These are phyloP conservation scores for Eucalyptus melliodora DNA, from an alignment of 345 rosid species.

Conservation along the genomic window DNA sequence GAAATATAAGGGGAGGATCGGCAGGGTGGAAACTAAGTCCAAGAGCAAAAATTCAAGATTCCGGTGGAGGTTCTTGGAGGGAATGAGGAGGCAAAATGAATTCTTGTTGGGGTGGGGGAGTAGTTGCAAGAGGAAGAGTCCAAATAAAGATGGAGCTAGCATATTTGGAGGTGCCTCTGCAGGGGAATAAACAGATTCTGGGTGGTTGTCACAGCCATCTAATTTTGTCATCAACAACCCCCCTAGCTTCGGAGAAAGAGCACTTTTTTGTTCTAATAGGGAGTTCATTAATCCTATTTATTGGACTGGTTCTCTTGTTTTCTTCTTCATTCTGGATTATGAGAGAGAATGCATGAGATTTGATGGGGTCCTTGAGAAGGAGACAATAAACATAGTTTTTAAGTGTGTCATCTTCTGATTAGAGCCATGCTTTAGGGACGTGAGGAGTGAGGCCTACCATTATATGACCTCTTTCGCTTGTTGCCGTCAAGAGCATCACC, in stretches of 20 bases:
- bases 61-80: conserved; percentile 18
- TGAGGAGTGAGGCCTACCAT: neutral
- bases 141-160: conserved; percentile 26
- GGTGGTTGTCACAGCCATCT: neutral
- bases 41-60: conserved; percentile 12
- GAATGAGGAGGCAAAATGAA: conserved; percentile 32
- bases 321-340: neutral
- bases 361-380: neutral
- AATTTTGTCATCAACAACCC: conserved; percentile 2
- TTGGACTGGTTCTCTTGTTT: conserved; percentile 5
- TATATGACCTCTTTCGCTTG: neutral
- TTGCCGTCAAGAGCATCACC: neutral
- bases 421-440: neutral
- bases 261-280: neutral
- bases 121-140: conserved; percentile 5
- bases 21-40: conserved; percentile 13
- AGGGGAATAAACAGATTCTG: conserved; percentile 8
- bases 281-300: neutral
- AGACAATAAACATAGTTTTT: neutral
- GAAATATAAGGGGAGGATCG: conserved; percentile 9
- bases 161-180: conserved; percentile 20
- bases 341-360: neutral
- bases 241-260: conserved; percentile 12
- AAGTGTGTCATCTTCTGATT: neutral
- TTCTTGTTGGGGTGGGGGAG: conserved; percentile 1